Base-by-base conservation (phyloP, 192 early-diverging fungal species). In the Rhizophagus sp. region DNA sequence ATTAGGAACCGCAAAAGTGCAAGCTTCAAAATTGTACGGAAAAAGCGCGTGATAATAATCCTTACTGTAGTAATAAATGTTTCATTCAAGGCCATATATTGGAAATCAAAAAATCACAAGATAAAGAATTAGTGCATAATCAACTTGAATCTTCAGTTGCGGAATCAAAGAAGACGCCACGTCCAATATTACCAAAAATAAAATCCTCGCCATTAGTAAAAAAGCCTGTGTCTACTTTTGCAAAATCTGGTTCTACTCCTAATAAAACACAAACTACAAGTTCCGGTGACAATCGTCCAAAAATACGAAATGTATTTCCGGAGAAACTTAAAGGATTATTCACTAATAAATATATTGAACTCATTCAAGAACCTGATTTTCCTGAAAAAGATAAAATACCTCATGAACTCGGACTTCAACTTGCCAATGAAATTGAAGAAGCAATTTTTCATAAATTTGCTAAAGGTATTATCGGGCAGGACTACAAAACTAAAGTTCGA, bases 401-500 rank as follows among this genome's bases (percentile, higher is more conserved):
- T 25, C 57, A 81, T 15, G 83, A 84, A 70, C 81, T 81, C 7
- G 85, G 83, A 1, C 82, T 81, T 25, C 39, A 77, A 17, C 62
- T 90, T 22, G 87, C 89, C 1, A 49, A 57, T 2, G n/a, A 71
- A 6, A 87, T 91, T 24, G 89, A 91, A 75, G 81, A 84, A 66
- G 86, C 85, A 30, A 84, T 91, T 44, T 88, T 84, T 65, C 76
- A 83, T 33, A 82, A 84, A 22, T 82, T 87, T 24, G 88, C 88
- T 0, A 71, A 69, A n/a, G 79, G 73, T n/a, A 82, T 79, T 57
- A 66, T 81, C 72, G 89, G 87, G 0, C 86, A 86, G 70, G 82
- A 86, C 13, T 98, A 97, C 86, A 94, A 96, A 81, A 85, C 87
- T 41, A 90, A 92, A 70, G 89, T 97, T 27, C 88, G 95, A 41